phyloP scores from a whole-genome alignment of 2,329 filamentous ascomycete genomes.

The Daldinia sp. region DNA sequence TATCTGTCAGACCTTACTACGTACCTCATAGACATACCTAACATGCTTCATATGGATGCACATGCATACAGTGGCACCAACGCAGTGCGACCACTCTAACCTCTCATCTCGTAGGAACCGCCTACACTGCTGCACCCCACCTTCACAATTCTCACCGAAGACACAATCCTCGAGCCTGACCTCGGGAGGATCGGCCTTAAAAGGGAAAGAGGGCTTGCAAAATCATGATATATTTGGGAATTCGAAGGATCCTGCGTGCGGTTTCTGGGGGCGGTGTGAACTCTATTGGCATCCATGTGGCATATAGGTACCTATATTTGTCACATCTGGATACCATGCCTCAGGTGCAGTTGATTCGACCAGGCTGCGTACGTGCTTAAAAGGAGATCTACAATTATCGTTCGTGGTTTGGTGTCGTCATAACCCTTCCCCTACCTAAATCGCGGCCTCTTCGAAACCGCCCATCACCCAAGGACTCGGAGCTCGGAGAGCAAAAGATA shows the following conservation, averaged over 20 bases:
- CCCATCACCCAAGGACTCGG: neutral
- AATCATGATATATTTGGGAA: neutral
- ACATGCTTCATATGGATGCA: no score
- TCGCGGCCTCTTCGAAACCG: neutral
- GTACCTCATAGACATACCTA: no score
- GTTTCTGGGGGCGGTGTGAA: neutral
- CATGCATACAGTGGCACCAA: constrained; percentile 6
- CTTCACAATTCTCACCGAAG: constrained; percentile 1
- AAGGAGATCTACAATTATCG: neutral
- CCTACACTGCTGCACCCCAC: neutral
- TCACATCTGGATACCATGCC: no score
- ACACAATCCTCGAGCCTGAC: neutral
- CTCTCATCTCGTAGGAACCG: neutral
- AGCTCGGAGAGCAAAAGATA: neutral
- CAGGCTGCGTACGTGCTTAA: no score
- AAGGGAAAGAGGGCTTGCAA: neutral
- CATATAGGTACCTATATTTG: no score
- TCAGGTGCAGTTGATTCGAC: no score
- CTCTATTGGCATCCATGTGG: neutral
- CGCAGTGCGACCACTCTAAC: constrained; percentile 11
- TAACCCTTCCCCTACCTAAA: neutral
- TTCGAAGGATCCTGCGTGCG: neutral
- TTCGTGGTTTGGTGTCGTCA: neutral
- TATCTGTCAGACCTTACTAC: constrained; percentile 1
- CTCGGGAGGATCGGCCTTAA: constrained; percentile 9